These are phyloP conservation scores for Microstroma glucosiphilum DNA, from an alignment of 1,284 basidiomycete species.

Conservation along the genomic window DNA sequence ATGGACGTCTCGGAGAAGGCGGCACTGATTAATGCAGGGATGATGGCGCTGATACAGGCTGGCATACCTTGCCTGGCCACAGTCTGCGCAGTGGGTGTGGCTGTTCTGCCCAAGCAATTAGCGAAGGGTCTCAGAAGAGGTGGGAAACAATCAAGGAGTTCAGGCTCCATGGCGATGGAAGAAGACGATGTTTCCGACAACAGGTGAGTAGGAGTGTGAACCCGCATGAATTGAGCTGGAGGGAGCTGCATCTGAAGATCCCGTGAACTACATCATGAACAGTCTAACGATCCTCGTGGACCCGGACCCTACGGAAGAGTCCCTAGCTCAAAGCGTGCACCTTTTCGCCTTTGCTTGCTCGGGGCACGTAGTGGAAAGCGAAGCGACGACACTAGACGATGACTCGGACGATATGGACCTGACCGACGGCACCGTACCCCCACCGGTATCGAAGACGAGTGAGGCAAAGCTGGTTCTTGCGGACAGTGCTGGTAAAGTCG, in stretches of 20 bases:
- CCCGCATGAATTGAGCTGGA: no score
- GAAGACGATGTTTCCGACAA: slow-evolving; percentile 3
- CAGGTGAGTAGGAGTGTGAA: background rate
- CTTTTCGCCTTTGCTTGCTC: slow-evolving; percentile 13
- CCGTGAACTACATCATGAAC: no score
- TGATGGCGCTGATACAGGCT: slow-evolving; percentile 8
- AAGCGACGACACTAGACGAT: background rate
- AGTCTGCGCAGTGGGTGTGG: slow-evolving; percentile 4
- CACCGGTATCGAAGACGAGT: no score
- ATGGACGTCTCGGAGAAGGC: slow-evolving; percentile 6
- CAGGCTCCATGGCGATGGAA: background rate
- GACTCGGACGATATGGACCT: background rate
- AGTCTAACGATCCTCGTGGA: slow-evolving; percentile 2
- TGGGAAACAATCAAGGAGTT: no score
- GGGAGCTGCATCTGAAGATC: background rate
- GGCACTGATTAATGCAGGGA: slow-evolving; percentile 11
- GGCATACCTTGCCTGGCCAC: background rate
- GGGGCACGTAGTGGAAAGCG: slow-evolving; percentile 2
- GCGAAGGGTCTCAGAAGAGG: slow-evolving; percentile 5
- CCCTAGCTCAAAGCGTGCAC: background rate
- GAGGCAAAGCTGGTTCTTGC: background rate
- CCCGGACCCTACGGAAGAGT: slow-evolving; percentile 11
- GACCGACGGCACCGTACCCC: no score
- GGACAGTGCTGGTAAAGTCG: background rate
- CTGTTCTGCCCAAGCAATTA: slow-evolving; percentile 3